These are phyloP conservation scores for Saturnispora bothae DNA, from an alignment of 805 yeast species.

Conservation along the genomic window DNA sequence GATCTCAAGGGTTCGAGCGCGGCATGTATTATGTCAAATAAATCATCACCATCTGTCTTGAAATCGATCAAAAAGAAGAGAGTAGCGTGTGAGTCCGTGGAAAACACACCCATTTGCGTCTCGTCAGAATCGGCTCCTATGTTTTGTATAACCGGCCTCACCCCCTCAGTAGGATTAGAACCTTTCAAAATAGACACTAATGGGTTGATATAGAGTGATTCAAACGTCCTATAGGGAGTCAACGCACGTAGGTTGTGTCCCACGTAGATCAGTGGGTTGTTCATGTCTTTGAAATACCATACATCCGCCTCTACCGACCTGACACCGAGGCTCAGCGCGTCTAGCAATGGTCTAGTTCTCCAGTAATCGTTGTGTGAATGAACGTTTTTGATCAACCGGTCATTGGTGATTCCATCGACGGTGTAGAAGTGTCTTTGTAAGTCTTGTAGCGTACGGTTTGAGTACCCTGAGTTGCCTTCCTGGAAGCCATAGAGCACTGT, in stretches of 20 bases:
- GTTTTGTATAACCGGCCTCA: conserved; percentile 13
- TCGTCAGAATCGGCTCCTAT: conserved; percentile 1
- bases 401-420: conserved; percentile 17
- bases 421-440: conserved; percentile 7
- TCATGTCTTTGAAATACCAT: conserved; percentile 31
- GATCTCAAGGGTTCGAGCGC: conserved; percentile 39
- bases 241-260: conserved; percentile 50
- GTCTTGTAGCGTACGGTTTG: background rate
- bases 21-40: conserved; percentile 36
- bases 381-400: conserved; percentile 22
- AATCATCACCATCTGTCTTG: conserved; percentile 43
- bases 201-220: conserved; percentile 42
- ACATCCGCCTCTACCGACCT: conserved; percentile 46
- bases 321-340: conserved; percentile 38
- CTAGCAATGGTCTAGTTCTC: conserved; percentile 37
- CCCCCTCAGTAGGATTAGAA: conserved; percentile 30
- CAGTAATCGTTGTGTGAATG: conserved; percentile 55
- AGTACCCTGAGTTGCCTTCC: conserved; percentile 1
- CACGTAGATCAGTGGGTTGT: conserved; percentile 37
- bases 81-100: conserved; percentile 39
- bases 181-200: conserved; percentile 36
- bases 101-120: conserved; percentile 20
- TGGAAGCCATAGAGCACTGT: background rate
- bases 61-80: conserved; percentile 55
- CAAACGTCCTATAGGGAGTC: conserved; percentile 35